These are phyloP conservation scores for Blastobotrys indianensis DNA, from an alignment of 1,139 yeast genomes.

Conservation along the genomic window DNA sequence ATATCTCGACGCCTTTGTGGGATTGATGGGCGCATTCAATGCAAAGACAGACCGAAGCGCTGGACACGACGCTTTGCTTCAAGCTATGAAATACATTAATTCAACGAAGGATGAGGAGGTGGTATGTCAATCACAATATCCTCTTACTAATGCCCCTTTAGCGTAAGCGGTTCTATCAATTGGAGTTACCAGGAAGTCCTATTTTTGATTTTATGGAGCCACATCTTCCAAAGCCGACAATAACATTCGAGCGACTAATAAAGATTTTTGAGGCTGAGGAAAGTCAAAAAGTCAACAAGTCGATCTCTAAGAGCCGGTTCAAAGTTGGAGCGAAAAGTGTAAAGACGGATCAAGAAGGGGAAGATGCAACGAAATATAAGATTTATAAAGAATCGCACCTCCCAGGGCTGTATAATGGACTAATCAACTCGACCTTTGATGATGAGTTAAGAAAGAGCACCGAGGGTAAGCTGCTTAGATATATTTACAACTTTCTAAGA, in stretches of 20 bases:
- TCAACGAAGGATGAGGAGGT: slow-evolving; percentile 15
- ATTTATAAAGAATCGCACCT: slow-evolving; percentile 47
- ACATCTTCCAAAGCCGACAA: slow-evolving; percentile 46
- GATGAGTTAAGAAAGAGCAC: slow-evolving; percentile 52
- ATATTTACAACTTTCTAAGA: slow-evolving; percentile 49
- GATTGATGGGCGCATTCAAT: slow-evolving; percentile 24
- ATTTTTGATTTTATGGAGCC: slow-evolving; percentile 54
- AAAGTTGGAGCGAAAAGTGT: slow-evolving; percentile 34
- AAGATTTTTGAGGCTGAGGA: slow-evolving; percentile 43
- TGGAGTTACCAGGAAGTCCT: slow-evolving; percentile 57
- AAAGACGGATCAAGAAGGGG: slow-evolving; percentile 14
- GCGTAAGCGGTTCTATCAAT: slow-evolving; percentile 44
- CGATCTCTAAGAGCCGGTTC: slow-evolving; percentile 29
- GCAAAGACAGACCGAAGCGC: slow-evolving; percentile 24
- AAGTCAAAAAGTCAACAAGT: slow-evolving; percentile 25
- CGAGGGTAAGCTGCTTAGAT: slow-evolving; percentile 57
- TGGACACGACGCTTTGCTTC: slow-evolving; percentile 24
- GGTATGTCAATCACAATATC: background rate
- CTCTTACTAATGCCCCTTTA: slow-evolving; percentile 17
- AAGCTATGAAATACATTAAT: slow-evolving; percentile 16
- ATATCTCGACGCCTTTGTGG: slow-evolving; percentile 34
- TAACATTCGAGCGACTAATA: slow-evolving; percentile 47
- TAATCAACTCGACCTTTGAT: slow-evolving; percentile 54
- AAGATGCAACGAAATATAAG: slow-evolving; percentile 45
- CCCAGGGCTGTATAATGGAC: slow-evolving; percentile 47